A percentile compares a stretch with the other conserved stretches of the same genome.
Conservation (phyloP, 345 rosid genomes). For the Eucalyptus lansdowneana region DNA sequence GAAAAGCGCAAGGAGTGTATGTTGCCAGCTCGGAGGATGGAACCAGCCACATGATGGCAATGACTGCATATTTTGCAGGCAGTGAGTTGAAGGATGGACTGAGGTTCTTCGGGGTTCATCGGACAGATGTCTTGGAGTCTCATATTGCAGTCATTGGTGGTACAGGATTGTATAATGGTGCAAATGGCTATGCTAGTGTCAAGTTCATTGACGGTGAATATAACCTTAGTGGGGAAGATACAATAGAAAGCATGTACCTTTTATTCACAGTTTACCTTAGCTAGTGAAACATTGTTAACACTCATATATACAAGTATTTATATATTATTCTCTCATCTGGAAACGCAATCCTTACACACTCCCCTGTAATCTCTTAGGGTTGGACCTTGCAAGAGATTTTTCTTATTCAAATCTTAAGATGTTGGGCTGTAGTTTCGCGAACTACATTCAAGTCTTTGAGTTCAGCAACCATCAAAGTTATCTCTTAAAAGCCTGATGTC, state of each 20-base stretch:
- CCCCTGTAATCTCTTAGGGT: background rate
- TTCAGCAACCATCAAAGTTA: background rate
- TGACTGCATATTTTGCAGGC: slow-evolving; percentile 13
- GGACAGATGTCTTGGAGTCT: slow-evolving; percentile 17
- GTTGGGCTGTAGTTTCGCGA: background rate
- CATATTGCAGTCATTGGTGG: slow-evolving; percentile 49
- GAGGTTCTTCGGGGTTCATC: slow-evolving; percentile 34
- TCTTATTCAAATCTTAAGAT: background rate
- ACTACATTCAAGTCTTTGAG: background rate
- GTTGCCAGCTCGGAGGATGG: slow-evolving; percentile 38
- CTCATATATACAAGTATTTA: background rate
- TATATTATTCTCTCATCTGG: background rate
- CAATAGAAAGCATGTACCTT: background rate
- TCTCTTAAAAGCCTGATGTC: background rate
- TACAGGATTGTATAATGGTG: slow-evolving; percentile 21
- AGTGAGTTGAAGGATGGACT: slow-evolving; percentile 14
- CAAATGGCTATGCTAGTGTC: slow-evolving; percentile 43
- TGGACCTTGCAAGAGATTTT: background rate
- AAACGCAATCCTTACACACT: background rate
- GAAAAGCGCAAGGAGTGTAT: slow-evolving; percentile 36
- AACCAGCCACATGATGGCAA: slow-evolving; percentile 39
- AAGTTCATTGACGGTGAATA: slow-evolving; percentile 1
- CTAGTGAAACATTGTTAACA: background rate
- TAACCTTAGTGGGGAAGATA: background rate
- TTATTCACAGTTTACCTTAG: slow-evolving; percentile 26